phyloP scores from a whole-genome alignment of 2,329 filamentous ascomycete species.

The Lachnellula arida region DNA sequence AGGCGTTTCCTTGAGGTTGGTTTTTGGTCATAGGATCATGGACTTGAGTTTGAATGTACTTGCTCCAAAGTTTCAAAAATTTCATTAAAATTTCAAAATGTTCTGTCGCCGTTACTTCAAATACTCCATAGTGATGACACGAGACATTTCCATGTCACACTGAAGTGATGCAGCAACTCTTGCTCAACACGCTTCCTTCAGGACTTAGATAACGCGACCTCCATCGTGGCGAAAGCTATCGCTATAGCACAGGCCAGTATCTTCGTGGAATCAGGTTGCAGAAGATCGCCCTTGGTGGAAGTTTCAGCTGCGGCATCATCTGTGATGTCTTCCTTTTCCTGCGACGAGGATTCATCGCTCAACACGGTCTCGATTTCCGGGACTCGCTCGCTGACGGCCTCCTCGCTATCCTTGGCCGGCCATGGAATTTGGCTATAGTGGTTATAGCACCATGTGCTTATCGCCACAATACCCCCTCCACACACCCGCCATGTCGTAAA shows the following conservation, averaged over 20 bases:
- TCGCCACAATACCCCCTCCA: conserved; percentile 16
- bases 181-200: not conserved
- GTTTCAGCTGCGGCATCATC: not conserved
- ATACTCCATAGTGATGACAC: too few relatives aligned
- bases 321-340: not conserved
- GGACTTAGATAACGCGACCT: conserved; percentile 8
- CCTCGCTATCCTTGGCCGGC: not conserved
- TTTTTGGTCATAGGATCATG: not conserved
- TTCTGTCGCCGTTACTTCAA: too few relatives aligned
- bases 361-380: not conserved
- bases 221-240: conserved; percentile 8
- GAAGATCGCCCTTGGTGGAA: not conserved
- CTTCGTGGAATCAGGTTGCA: conserved; percentile 8
- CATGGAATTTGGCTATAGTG: conserved; percentile 14
- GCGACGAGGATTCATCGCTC: not conserved
- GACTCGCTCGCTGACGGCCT: not conserved
- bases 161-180: not conserved
- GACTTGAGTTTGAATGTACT: too few relatives aligned
- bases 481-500: conserved; percentile 18
- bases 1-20: conserved; percentile 10
- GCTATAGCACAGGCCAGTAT: conserved; percentile 7
- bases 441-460: conserved; percentile 21
- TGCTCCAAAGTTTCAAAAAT: too few relatives aligned
- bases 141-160: not conserved
- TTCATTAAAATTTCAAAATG: too few relatives aligned